Evolutionary conservation across 2,329 filamentous ascomycete genomes (phyloP).

Genomic region (Dactylella cylindrospora): DNA sequence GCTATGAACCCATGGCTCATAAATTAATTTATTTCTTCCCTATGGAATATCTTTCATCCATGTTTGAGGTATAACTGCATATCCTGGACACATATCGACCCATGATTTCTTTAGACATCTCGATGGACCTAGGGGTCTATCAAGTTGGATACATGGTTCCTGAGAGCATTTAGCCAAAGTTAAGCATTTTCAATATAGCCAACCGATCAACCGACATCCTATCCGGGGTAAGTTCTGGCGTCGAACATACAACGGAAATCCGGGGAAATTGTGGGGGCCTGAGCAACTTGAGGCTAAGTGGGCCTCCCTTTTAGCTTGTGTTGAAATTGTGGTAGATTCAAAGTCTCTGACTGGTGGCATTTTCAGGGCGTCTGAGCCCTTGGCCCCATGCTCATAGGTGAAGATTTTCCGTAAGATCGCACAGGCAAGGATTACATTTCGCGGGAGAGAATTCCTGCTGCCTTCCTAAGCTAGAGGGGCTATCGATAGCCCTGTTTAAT

Average conservation of each 20-base stretch:
- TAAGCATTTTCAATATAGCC: slow-evolving; percentile 31
- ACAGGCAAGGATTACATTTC: no score
- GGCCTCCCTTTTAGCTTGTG: not conserved
- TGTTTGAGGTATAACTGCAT: no score
- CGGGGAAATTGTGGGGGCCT: slow-evolving; percentile 27
- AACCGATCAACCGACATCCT: slow-evolving; percentile 12
- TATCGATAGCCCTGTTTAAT: no score
- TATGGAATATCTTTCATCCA: no score
- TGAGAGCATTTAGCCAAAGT: slow-evolving; percentile 17
- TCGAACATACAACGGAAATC: slow-evolving; percentile 5
- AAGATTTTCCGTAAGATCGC: slow-evolving; percentile 23
- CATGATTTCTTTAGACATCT: no score
- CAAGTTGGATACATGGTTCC: no score
- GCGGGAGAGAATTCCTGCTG: no score
- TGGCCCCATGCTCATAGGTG: slow-evolving; percentile 4
- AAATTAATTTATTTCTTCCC: no score
- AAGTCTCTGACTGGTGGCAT: slow-evolving; percentile 29
- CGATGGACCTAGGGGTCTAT: no score
- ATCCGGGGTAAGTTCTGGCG: not conserved
- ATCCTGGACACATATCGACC: no score
- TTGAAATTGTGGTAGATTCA: slow-evolving; percentile 39
- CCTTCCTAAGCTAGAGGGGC: no score
- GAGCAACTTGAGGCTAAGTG: not conserved
- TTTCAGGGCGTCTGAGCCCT: slow-evolving; percentile 14
- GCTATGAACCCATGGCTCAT: no score